Base-by-base conservation (phyloP, 352 stramenopile genomes). In the Phytophthora hybrid region DNA sequence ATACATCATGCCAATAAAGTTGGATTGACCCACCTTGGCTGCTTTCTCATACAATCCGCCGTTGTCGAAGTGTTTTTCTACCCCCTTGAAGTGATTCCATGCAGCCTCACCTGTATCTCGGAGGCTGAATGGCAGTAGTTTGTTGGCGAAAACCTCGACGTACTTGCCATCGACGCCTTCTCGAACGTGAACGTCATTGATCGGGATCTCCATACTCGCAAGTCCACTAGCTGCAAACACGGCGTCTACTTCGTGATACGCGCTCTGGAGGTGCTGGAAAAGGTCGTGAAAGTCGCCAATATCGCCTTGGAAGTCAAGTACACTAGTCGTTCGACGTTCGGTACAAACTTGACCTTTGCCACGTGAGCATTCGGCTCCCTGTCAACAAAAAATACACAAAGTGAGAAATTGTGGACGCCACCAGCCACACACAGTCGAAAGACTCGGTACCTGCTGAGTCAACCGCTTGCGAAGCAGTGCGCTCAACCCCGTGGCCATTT, bases 201-300 rank as follows among this genome's bases (percentile, higher is more conserved):
- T 66, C 18, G 64, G 44, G n/a, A 63, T 46, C 1, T 73, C 61
- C 53, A 73, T 72, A 18, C 59, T 46, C 5, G 61, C 52, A 13
- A 81, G 49, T 19, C 71, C 63, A 21, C 58, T 81, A 13, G 65
- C 54, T 19, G 66, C 70, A 44, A 83, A 82, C 2, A 85, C 76
- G 2, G 73, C 53, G 19, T 85, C 76, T 3, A 83, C 54, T 52
- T 85, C 78, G 10, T 66, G 69, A 32, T 75, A 73, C 4, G 69
- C 74, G n/a, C 47, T 62, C 8, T 83, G 69, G n/a, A 85, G 59
- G 3, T 79, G 73, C 13, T 70, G 65, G 18, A 83, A 79, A 47
- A 85, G 66, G 7, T 71, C 73, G 14, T 78, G 69, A 47, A 83
- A 81, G 46, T 83, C 77, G 21, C 54, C 59, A 29, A 78, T 73